Evolutionary conservation across 441 rosid species (phyloP).

Genomic region (Euphorbia schlechtendalii): DNA sequence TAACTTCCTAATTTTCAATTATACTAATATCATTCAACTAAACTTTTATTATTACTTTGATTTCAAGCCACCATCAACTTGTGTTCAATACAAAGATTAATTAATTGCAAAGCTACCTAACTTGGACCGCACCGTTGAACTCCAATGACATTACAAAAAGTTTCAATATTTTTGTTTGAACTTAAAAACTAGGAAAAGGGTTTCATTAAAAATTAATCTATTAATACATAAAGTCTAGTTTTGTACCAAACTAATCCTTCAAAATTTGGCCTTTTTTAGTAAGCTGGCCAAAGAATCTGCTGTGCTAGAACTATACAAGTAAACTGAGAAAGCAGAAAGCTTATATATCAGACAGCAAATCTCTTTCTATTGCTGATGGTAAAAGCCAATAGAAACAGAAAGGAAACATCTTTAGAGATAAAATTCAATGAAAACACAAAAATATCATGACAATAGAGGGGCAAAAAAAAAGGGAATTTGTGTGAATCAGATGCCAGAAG

Average conservation of each 20-base stretch:
- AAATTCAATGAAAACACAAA: conserved; percentile 14
- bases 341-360: conserved; percentile 7
- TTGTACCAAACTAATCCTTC: neutral
- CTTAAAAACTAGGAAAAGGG: no score
- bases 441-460: neutral
- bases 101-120: neutral
- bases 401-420: neutral
- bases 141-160: no score
- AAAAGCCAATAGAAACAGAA: conserved; percentile 9
- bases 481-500: conserved; percentile 19
- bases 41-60: neutral
- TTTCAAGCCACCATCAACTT: conserved; percentile 13
- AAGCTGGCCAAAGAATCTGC: neutral
- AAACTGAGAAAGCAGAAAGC: neutral
- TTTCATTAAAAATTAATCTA: neutral
- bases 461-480: neutral
- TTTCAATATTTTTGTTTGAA: no score
- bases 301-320: neutral
- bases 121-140: no score
- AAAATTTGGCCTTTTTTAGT: neutral
- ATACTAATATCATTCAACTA: neutral
- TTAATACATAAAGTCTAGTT: neutral
- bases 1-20: neutral
- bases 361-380: conserved; percentile 4
- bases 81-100: neutral